Evolutionary conservation across 2,329 filamentous ascomycete genomes (phyloP).

Genomic region (Clathrospora elynae): DNA sequence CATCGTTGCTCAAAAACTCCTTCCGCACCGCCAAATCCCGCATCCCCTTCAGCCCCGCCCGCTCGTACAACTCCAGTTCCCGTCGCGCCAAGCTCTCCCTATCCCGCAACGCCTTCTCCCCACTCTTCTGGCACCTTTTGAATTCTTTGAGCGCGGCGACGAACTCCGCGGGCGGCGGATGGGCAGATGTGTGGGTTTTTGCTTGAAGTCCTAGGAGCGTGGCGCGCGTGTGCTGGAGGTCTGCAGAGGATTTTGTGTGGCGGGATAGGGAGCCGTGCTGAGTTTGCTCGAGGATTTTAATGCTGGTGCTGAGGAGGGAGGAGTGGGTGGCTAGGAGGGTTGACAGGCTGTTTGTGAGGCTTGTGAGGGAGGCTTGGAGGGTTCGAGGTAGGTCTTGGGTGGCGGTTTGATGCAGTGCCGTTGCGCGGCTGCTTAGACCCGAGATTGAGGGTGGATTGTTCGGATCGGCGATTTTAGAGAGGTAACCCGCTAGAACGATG

Average conservation of each 20-base stretch:
- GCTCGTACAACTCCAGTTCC: constrained; percentile 46
- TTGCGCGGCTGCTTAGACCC: constrained; percentile 17
- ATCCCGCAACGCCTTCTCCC: constrained; percentile 37
- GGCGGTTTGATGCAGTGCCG: constrained; percentile 17
- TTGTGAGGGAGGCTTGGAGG: constrained; percentile 36
- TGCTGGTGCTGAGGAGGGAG: constrained; percentile 44
- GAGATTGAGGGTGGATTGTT: constrained; percentile 14
- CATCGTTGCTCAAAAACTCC: constrained; percentile 41
- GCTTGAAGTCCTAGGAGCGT: constrained; percentile 51
- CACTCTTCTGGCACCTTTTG: constrained; percentile 35
- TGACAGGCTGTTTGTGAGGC: constrained; percentile 43
- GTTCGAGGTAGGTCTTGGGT: constrained; percentile 24
- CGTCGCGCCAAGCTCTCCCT: constrained; percentile 41
- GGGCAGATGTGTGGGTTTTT: constrained; percentile 34
- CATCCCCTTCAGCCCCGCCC: constrained; percentile 44
- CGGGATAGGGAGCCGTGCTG: constrained; percentile 54
- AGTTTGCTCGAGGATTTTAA: constrained; percentile 54
- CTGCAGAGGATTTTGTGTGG: constrained; percentile 50
- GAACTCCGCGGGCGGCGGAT: constrained; percentile 37
- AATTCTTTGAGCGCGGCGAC: constrained; percentile 41
- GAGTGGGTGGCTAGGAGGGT: constrained; percentile 47
- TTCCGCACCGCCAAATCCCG: constrained; percentile 50
- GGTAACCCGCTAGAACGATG: constrained; percentile 30
- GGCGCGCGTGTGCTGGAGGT: constrained; percentile 51
- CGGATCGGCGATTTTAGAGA: constrained; percentile 44